Base-by-base conservation (phyloP, 768 basidiomycete species). In the Favolaschia claudopus region DNA sequence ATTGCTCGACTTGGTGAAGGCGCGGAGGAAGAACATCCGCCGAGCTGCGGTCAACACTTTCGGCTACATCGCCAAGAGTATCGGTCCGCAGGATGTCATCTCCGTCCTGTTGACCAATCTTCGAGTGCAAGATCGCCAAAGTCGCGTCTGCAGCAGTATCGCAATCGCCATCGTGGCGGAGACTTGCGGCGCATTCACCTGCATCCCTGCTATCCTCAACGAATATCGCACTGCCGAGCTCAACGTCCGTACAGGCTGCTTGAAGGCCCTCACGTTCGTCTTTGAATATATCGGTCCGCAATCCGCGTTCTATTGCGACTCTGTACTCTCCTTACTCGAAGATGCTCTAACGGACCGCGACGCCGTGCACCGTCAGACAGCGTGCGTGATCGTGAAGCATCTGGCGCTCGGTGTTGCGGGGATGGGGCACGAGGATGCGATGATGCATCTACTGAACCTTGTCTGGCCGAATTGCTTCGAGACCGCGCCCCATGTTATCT, bases 391-490 rank as follows among this genome's bases (percentile, higher is more conserved):
- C 67, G 96, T 99, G 69, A 99, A 98, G 79, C 97, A 99, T 71
- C 77, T 99, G 40, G 94, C 97, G 4, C 85, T 99, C 25, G 97
- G 97, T 37, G 95, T 97, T 7, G 96, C 96, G 2, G 97, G 97
- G 44, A 83, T 99, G 29, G 96, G 96, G 1, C 95, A 94, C 67
- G 97, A 99, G 76, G 97, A 99, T 74, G 95, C 96, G 8, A 92
- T 98, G 87, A 83, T 94, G 46, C 97, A 99, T 71, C 77, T 99
- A 44, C 93, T 99, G 89, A 99, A 99, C 72, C 86, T 99, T 31
- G 92, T 99, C 15, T 99, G 96, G 96, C 97, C 97, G 3, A 99
- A 99, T 71, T 96, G 95, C 75, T 98, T 98, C 73, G 96, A 98
- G 78, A 96, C 96, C 2, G 93, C 91, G 10, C 97, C 96, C 6